Conservation (phyloP, 345 rosid genomes). For the Hibiscus syriacus region DNA sequence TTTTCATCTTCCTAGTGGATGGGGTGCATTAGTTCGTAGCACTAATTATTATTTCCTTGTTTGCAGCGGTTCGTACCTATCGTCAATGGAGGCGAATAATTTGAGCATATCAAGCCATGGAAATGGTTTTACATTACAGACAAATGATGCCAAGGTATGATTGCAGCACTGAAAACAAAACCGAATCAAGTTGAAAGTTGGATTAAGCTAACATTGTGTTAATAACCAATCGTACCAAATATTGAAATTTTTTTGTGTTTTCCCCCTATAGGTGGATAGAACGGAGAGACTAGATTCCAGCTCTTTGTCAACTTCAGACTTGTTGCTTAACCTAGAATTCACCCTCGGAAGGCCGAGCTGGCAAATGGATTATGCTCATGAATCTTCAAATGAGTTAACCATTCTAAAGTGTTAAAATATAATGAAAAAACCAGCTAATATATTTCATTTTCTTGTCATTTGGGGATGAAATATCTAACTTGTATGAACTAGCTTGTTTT, state of each 20-base stretch:
- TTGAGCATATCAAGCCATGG: too few relatives aligned
- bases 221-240: neutral
- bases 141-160: slow-evolving; percentile 32
- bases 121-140: slow-evolving; percentile 26
- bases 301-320: slow-evolving; percentile 34
- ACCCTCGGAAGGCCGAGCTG: too few relatives aligned
- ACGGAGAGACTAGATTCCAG: slow-evolving; percentile 27
- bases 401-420: slow-evolving; percentile 53
- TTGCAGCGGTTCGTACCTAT: too few relatives aligned
- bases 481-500: neutral
- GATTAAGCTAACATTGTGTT: neutral
- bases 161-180: neutral
- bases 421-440: slow-evolving; percentile 1
- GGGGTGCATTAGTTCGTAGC: too few relatives aligned
- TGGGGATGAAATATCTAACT: neutral
- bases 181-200: neutral
- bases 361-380: slow-evolving; percentile 33
- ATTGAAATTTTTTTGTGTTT: neutral
- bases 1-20: too few relatives aligned
- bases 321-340: slow-evolving; percentile 63
- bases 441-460: neutral
- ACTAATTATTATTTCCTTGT: too few relatives aligned
- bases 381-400: slow-evolving; percentile 51
- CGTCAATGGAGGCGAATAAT: too few relatives aligned
- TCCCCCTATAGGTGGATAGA: slow-evolving; percentile 14